A percentile compares a stretch with the other conserved stretches of the same genome.
Conservation (phyloP, 2,329 filamentous ascomycete species). For the Cercospora sp. region DNA sequence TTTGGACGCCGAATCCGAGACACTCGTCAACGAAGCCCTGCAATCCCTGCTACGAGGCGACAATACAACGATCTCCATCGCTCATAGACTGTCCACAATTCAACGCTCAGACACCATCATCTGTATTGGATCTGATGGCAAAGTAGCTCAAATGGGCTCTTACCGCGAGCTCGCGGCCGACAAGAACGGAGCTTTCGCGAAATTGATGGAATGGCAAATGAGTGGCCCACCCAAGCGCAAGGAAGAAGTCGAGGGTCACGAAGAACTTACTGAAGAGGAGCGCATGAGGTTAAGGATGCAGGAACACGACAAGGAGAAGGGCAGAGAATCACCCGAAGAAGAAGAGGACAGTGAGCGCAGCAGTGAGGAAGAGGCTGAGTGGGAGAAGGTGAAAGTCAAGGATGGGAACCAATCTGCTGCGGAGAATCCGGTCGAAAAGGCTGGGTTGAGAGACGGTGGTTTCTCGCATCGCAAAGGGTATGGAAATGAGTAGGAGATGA, state of each 20-base stretch:
- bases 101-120: constrained; percentile 94
- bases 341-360: constrained; percentile 31
- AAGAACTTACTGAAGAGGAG: constrained; percentile 41
- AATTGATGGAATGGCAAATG: constrained; percentile 99
- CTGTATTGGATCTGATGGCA: constrained; percentile 81
- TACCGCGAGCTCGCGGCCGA: constrained; percentile 74
- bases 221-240: constrained; percentile 60
- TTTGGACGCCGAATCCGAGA: constrained; percentile 94
- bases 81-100: constrained; percentile 92
- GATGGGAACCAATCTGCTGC: constrained; percentile 33
- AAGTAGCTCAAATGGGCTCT: constrained; percentile 85
- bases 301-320: constrained; percentile 32
- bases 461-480: constrained; percentile 18
- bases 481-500: not conserved
- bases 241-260: constrained; percentile 22
- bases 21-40: constrained; percentile 88
- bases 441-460: constrained; percentile 18
- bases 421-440: constrained; percentile 36
- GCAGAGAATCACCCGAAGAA: constrained; percentile 35
- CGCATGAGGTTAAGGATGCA: constrained; percentile 50
- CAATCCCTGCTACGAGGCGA: constrained; percentile 76
- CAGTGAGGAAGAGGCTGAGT: constrained; percentile 41
- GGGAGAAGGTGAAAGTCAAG: constrained; percentile 34
- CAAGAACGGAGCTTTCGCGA: constrained; percentile 80
- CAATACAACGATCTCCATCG: constrained; percentile 97